These are phyloP conservation scores for Nitzschia putrida DNA, from an alignment of 108 stramenopile genomes.

Conservation along the genomic window DNA sequence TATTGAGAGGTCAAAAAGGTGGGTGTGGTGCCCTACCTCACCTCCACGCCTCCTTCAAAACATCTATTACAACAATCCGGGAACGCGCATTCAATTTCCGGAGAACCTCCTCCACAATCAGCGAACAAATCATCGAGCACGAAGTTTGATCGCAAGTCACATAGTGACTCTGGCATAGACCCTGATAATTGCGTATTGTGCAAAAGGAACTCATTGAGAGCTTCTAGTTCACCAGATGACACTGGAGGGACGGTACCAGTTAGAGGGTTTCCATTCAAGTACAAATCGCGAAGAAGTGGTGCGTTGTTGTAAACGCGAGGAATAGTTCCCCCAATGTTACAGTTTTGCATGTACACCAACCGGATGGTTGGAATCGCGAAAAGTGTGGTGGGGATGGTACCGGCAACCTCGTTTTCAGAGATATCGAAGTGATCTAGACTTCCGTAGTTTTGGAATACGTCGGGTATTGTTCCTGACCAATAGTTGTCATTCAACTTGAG, in stretches of 20 bases:
- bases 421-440: slow-evolving; percentile 40
- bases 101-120: slow-evolving; percentile 47
- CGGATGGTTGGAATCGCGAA: slow-evolving; percentile 36
- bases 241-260: slow-evolving; percentile 58
- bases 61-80: slow-evolving; percentile 61
- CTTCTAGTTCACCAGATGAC: slow-evolving; percentile 22
- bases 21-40: background rate
- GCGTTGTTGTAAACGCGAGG: slow-evolving; percentile 17
- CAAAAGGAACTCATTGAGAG: slow-evolving; percentile 45
- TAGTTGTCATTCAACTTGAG: slow-evolving; percentile 36
- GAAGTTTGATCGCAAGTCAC: slow-evolving; percentile 34
- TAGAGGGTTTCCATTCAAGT: slow-evolving; percentile 49
- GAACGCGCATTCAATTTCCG: slow-evolving; percentile 46
- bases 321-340: slow-evolving; percentile 38
- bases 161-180: slow-evolving; percentile 45
- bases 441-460: slow-evolving; percentile 28
- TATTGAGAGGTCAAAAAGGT: background rate
- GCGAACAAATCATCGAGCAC: slow-evolving; percentile 46
- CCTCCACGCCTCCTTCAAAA: slow-evolving; percentile 26
- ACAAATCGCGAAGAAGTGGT: slow-evolving; percentile 51
- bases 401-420: slow-evolving; percentile 25
- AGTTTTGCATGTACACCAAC: slow-evolving; percentile 44
- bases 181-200: slow-evolving; percentile 40
- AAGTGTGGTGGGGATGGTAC: slow-evolving; percentile 36
- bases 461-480: slow-evolving; percentile 54